Conservation (phyloP, 164 flowering plant genomes). For the Protea cynaroides region DNA sequence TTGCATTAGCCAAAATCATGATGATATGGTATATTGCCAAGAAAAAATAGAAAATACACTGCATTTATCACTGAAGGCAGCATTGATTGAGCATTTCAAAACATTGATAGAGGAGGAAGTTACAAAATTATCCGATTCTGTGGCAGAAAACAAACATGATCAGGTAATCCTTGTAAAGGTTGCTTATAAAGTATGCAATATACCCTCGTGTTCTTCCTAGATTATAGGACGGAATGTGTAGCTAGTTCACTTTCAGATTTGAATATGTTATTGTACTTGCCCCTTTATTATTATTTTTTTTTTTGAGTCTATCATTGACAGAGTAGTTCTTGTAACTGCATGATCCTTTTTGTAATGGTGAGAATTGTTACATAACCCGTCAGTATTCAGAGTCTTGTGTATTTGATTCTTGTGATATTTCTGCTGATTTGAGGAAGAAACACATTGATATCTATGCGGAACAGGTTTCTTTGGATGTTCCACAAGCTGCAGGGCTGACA, state of each 20-base stretch:
- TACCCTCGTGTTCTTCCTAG: too few species aligned
- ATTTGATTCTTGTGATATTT: constrained; percentile 11
- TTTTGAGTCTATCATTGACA: background rate
- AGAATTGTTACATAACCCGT: constrained; percentile 5
- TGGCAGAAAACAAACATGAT: constrained; percentile 7
- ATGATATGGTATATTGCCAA: constrained; percentile 26
- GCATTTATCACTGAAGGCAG: constrained; percentile 31
- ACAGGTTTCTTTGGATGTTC: constrained; percentile 10
- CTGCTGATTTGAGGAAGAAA: constrained; percentile 7
- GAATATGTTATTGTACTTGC: too few species aligned
- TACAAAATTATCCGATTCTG: constrained; percentile 16
- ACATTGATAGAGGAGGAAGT: constrained; percentile 45
- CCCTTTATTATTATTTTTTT: background rate
- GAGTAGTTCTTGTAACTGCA: constrained; percentile 20
- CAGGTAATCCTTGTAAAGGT: constrained; percentile 28
- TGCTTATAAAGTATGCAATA: background rate
- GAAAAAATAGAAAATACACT: constrained; percentile 50
- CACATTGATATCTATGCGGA: constrained; percentile 14
- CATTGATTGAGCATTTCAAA: constrained; percentile 34
- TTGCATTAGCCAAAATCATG: constrained; percentile 1
- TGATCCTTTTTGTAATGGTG: constrained; percentile 17
- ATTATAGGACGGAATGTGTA: too few species aligned
- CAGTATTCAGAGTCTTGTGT: constrained; percentile 5
- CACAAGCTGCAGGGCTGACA: constrained; percentile 10
- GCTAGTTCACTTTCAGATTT: too few species aligned